Evolutionary conservation across 2,329 filamentous ascomycete species (phyloP), one percentile per base, ranked within the genome.

Genomic region (Ophiobolus disseminans): DNA sequence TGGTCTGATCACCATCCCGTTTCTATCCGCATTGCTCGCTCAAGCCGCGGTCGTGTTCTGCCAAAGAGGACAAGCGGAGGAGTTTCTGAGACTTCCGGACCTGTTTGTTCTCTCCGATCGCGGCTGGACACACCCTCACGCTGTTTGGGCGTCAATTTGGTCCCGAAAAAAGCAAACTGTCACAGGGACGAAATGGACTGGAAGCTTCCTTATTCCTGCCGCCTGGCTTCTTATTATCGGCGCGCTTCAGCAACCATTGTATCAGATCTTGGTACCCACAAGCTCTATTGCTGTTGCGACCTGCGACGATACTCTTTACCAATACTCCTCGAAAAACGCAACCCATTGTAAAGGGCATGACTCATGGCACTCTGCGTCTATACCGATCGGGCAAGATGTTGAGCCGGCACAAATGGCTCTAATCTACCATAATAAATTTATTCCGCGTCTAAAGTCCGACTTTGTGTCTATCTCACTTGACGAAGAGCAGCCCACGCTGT

Each of bases 351-450:
- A 22, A 20, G 41, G n/a, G n/a, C n/a, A 31, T 14, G 11, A 25
- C 13, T 13, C 20, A 10, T 14, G 23, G n/a, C n/a, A n/a, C 9
- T 14, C 19, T 3, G 36, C 16, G 11, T 38, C 44, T n/a, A 14
- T 3, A n/a, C n/a, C 20, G 19, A 11, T 51, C 9, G 48, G 51
- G 4, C 16, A 22, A 7, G 52, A 55, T 10, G 40, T 55, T 16
- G 52, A 55, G 23, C 52, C 52, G 1, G 44, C 48, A 17, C 48
- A 48, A 31, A 44, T 55, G 45, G 48, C 40, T 3, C 10, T 35
- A 5, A 20, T 51, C 17, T 43, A 9, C n/a, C 34, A 28, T 14
- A 1, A 10, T 9, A 17, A 9, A 16, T 42, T 17, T 4, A 45
- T 25, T 14, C 44, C 1, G 23, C 42, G 17, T 21, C 35, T 30